A percentile compares a stretch with the other conserved stretches of the same genome.
Conservation (phyloP, 2,329 filamentous ascomycete species). For the Chaetomium olivaceum region DNA sequence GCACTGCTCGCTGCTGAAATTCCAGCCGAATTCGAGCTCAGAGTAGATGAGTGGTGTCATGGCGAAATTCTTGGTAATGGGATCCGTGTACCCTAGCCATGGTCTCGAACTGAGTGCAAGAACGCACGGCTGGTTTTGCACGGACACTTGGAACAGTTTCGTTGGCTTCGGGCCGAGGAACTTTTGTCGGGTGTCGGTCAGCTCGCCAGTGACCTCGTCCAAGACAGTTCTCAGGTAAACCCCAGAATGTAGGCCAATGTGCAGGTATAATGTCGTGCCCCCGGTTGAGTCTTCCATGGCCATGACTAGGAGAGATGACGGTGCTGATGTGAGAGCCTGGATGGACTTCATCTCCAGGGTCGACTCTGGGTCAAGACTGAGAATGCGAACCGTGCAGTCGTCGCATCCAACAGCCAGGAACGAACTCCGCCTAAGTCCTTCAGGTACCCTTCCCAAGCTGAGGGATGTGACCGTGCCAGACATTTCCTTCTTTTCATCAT, state of each 20-base stretch:
- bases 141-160: slow-evolving; percentile 85
- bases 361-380: slow-evolving; percentile 85
- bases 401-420: slow-evolving; percentile 97
- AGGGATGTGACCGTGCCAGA: slow-evolving; percentile 91
- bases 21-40: slow-evolving; percentile 90
- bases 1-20: slow-evolving; percentile 93
- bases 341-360: slow-evolving; percentile 93
- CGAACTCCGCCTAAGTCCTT: slow-evolving; percentile 83
- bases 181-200: slow-evolving; percentile 91
- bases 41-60: slow-evolving; percentile 89
- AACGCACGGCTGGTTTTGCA: slow-evolving; percentile 80
- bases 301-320: slow-evolving; percentile 87
- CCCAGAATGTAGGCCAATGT: slow-evolving; percentile 93
- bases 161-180: slow-evolving; percentile 91
- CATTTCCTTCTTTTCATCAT: slow-evolving; percentile 94
- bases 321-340: slow-evolving; percentile 86
- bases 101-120: slow-evolving; percentile 88
- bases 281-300: slow-evolving; percentile 93
- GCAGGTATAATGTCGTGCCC: slow-evolving; percentile 85
- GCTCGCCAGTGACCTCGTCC: slow-evolving; percentile 91
- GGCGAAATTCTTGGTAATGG: slow-evolving; percentile 83
- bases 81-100: slow-evolving; percentile 94
- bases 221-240: slow-evolving; percentile 94
- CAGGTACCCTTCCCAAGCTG: slow-evolving; percentile 89
- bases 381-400: slow-evolving; percentile 90